Conservation (phyloP, 1,139 yeast species). For the Blastobotrys arbuscula region DNA sequence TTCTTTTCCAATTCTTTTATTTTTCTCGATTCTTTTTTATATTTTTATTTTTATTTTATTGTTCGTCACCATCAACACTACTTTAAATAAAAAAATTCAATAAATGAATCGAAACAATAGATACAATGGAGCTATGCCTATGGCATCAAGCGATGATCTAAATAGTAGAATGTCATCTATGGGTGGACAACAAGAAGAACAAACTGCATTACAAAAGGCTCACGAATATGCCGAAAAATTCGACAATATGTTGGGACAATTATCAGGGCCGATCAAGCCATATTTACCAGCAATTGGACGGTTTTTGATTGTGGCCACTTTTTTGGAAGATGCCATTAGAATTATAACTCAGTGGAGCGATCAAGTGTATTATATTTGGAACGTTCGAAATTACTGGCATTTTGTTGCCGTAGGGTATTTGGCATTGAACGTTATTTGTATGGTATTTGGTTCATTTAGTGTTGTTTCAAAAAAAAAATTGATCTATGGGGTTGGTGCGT, state of each 20-base stretch:
- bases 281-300: slow-evolving; percentile 76
- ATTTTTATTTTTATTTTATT: no score
- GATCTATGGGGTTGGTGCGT: slow-evolving; percentile 64
- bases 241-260: slow-evolving; percentile 33
- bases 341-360: slow-evolving; percentile 86
- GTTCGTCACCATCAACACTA: background rate
- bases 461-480: slow-evolving; percentile 69
- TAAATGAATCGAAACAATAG: slow-evolving; percentile 10
- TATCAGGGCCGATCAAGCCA: slow-evolving; percentile 39
- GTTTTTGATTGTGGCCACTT: slow-evolving; percentile 87
- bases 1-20: background rate
- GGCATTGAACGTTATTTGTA: slow-evolving; percentile 55
- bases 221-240: slow-evolving; percentile 28
- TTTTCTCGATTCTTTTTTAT: background rate
- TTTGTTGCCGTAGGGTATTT: slow-evolving; percentile 72
- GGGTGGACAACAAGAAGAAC: background rate
- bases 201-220: slow-evolving; percentile 10
- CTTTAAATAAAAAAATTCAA: slow-evolving; percentile 5
- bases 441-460: slow-evolving; percentile 68
- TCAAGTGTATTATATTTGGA: slow-evolving; percentile 79
- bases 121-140: slow-evolving; percentile 14
- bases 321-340: slow-evolving; percentile 83
- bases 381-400: slow-evolving; percentile 73
- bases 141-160: slow-evolving; percentile 7
- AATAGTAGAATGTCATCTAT: background rate